Percentiles rank a stretch among this genome's conserved stretches.
Conservation (phyloP, 495 filamentous ascomycete species). For the Platismatia glauca region DNA sequence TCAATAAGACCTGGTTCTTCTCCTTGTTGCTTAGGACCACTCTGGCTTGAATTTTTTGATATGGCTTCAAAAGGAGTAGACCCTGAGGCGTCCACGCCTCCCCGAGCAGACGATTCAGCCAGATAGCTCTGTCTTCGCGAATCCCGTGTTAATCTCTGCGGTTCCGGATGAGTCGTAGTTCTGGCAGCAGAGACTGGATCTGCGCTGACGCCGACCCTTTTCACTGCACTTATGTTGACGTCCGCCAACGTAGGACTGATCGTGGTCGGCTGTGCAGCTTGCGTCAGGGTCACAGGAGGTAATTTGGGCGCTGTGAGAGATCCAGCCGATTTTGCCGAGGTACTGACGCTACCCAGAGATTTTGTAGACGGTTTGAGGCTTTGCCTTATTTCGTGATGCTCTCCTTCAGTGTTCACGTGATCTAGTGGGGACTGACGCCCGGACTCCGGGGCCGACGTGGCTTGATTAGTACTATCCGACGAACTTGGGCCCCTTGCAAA, state of each 20-base stretch:
- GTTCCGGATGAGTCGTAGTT: background rate
- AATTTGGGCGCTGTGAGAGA: constrained; percentile 30
- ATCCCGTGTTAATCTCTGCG: background rate
- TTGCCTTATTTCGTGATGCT: constrained; percentile 26
- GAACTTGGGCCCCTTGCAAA: background rate
- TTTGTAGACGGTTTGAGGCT: constrained; percentile 44
- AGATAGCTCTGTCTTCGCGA: background rate
- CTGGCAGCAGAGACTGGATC: constrained; percentile 2
- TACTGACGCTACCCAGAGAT: constrained; percentile 45
- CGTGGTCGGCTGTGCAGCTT: constrained; percentile 3
- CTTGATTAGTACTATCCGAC: background rate
- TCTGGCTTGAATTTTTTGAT: background rate
- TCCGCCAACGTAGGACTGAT: constrained; percentile 42
- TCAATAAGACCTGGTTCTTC: background rate
- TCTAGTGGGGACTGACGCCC: constrained; percentile 1
- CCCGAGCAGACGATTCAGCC: background rate
- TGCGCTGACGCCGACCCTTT: constrained; percentile 27
- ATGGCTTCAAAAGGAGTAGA: background rate
- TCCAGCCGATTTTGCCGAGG: constrained; percentile 39
- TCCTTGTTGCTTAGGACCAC: background rate
- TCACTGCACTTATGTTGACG: constrained; percentile 48
- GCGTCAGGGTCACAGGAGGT: constrained; percentile 4
- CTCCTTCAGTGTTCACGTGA: background rate
- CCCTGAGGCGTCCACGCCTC: background rate
- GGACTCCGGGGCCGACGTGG: background rate